Percentiles rank a stretch among this genome's conserved stretches.
Conservation (phyloP, 257 asterid genomes). For the Nicotiana attenuata region DNA sequence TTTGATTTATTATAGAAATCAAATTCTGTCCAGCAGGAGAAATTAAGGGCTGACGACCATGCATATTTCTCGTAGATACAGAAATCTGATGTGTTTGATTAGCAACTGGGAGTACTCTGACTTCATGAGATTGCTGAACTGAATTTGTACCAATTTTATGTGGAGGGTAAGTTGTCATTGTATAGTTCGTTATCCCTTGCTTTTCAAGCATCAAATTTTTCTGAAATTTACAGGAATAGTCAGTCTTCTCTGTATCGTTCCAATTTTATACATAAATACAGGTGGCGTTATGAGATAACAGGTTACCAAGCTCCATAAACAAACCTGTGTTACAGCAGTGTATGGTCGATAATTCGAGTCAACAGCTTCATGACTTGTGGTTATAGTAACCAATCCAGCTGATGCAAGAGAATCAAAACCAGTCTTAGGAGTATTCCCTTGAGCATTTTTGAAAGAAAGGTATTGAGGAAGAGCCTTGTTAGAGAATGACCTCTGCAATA, state of each 20-base stretch:
- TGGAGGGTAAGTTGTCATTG: constrained; percentile 31
- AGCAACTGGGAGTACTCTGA: constrained; percentile 15
- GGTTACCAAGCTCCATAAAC: neutral
- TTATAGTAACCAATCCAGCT: constrained; percentile 48
- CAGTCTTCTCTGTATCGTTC: too few species aligned
- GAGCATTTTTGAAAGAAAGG: constrained; percentile 37
- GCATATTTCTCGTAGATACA: constrained; percentile 24
- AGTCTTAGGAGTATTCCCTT: constrained; percentile 30
- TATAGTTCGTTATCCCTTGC: constrained; percentile 40
- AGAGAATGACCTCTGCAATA: constrained; percentile 56
- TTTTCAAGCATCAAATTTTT: constrained; percentile 36
- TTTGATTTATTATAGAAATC: constrained; percentile 13
- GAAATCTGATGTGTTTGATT: constrained; percentile 20
- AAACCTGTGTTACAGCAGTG: constrained; percentile 40
- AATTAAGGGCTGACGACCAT: constrained; percentile 29
- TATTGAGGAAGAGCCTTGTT: constrained; percentile 43
- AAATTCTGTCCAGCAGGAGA: constrained; percentile 30
- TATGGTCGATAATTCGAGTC: constrained; percentile 29
- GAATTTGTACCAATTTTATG: constrained; percentile 23
- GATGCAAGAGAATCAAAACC: constrained; percentile 66
- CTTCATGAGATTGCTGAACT: constrained; percentile 20
- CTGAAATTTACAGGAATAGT: constrained; percentile 5
- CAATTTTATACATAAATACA: too few species aligned
- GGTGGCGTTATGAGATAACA: too few species aligned
- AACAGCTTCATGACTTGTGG: constrained; percentile 35